Conservation (phyloP, 352 stramenopile species). For the Hyaloperonospora brassicae region DNA sequence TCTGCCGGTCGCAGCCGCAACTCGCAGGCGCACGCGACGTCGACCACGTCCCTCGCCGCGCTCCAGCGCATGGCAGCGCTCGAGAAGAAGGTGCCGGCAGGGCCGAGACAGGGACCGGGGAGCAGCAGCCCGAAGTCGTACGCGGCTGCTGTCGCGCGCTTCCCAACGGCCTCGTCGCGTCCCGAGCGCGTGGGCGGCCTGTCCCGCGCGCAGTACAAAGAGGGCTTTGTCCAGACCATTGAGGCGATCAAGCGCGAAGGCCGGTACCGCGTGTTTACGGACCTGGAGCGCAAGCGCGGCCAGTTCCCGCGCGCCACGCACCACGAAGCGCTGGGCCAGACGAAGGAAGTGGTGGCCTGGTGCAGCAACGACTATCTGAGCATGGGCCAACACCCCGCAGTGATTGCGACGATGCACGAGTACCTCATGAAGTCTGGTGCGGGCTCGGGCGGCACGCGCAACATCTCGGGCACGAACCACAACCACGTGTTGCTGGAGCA, state of each 20-base stretch:
- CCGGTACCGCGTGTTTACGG: constrained; percentile 81
- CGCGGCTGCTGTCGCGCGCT: constrained; percentile 38
- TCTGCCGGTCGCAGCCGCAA: constrained; percentile 31
- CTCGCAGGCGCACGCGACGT: constrained; percentile 57
- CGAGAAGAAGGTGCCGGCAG: constrained; percentile 51
- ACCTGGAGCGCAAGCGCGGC: constrained; percentile 81
- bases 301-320: constrained; percentile 76
- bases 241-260: constrained; percentile 79
- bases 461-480: constrained; percentile 89
- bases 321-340: constrained; percentile 53
- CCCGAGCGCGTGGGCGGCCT: constrained; percentile 61
- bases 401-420: constrained; percentile 77
- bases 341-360: constrained; percentile 84
- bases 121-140: constrained; percentile 27
- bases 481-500: constrained; percentile 84
- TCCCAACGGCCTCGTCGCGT: constrained; percentile 45
- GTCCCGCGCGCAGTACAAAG: constrained; percentile 52
- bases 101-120: constrained; percentile 13
- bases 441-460: constrained; percentile 80
- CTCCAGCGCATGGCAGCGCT: constrained; percentile 64
- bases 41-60: constrained; percentile 50
- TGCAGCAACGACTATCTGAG: constrained; percentile 88
- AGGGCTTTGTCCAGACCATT: constrained; percentile 68
- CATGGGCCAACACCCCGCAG: constrained; percentile 86
- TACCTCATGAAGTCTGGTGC: constrained; percentile 74